A percentile compares a stretch with the other conserved stretches of the same genome.
Evolutionary conservation across 495 filamentous ascomycete genomes (phyloP).

Genomic region (Aspergillus carlsbadensis): DNA sequence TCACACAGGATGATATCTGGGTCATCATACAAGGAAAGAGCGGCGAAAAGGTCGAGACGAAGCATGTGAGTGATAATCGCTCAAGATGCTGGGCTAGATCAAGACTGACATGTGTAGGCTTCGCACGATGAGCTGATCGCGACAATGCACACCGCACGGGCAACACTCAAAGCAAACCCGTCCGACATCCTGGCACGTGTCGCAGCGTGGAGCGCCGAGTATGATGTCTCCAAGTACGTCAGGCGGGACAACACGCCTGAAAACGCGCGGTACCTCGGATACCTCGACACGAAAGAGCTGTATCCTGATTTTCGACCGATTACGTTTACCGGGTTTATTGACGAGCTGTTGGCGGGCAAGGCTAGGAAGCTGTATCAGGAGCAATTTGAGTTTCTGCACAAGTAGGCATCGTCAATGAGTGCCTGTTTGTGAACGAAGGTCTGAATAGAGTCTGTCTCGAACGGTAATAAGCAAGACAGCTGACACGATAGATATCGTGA

Average conservation of each 20-base stretch:
- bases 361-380: conserved; percentile 32
- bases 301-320: conserved; percentile 39
- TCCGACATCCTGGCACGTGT: conserved; percentile 3
- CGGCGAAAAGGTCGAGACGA: conserved; percentile 35
- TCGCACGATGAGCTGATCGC: not conserved
- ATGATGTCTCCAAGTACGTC: conserved; percentile 32
- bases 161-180: conserved; percentile 3
- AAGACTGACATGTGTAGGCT: too few relatives aligned
- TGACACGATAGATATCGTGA: too few relatives aligned
- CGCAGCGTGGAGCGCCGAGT: conserved; percentile 21
- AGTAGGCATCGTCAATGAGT: too few relatives aligned
- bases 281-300: conserved; percentile 41
- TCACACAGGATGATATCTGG: conserved; percentile 35
- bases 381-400: too few relatives aligned
- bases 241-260: conserved; percentile 44
- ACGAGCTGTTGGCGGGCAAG: conserved; percentile 47
- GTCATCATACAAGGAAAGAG: conserved; percentile 31
- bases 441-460: too few relatives aligned
- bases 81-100: too few relatives aligned
- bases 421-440: too few relatives aligned
- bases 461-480: too few relatives aligned
- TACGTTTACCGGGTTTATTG: conserved; percentile 42
- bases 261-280: conserved; percentile 44
- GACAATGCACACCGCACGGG: not conserved
- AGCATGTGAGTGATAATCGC: conserved; percentile 24